Evolutionary conservation across 2,329 filamentous ascomycete species (phyloP).

Genomic region (Colletotrichum sp.): DNA sequence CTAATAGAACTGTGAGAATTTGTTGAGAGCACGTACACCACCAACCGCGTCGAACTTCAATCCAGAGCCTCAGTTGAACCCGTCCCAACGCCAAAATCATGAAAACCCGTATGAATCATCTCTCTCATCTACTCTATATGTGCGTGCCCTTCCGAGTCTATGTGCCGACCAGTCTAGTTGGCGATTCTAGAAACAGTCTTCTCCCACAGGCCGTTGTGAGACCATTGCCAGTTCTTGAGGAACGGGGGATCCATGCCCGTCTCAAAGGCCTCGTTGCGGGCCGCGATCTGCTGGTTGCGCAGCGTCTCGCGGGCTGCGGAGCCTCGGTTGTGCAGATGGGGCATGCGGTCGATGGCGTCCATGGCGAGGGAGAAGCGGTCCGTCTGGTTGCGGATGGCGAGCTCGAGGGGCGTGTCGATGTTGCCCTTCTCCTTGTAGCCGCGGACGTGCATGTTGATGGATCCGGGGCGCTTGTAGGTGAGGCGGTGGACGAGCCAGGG

Average conservation of each 20-base stretch:
- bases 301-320: constrained; percentile 67
- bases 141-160: not conserved
- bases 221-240: constrained; percentile 72
- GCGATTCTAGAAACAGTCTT: constrained; percentile 25
- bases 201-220: constrained; percentile 46
- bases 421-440: constrained; percentile 86
- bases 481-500: constrained; percentile 80
- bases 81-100: not conserved
- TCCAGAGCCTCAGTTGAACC: not conserved
- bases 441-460: constrained; percentile 72
- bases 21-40: not conserved
- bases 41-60: not conserved
- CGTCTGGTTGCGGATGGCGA: constrained; percentile 79
- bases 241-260: constrained; percentile 72
- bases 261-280: constrained; percentile 70
- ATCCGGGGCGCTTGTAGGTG: constrained; percentile 76
- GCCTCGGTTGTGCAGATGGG: constrained; percentile 66
- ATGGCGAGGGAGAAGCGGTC: constrained; percentile 81
- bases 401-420: constrained; percentile 80
- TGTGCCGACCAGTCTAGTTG: not conserved
- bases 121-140: not conserved
- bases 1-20: not conserved
- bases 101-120: not conserved
- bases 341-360: constrained; percentile 74
- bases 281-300: constrained; percentile 67